Percentiles rank a stretch among this genome's conserved stretches.
phyloP scores from a whole-genome alignment of 108 stramenopile species.

The Nannochloropsis oceanica region DNA sequence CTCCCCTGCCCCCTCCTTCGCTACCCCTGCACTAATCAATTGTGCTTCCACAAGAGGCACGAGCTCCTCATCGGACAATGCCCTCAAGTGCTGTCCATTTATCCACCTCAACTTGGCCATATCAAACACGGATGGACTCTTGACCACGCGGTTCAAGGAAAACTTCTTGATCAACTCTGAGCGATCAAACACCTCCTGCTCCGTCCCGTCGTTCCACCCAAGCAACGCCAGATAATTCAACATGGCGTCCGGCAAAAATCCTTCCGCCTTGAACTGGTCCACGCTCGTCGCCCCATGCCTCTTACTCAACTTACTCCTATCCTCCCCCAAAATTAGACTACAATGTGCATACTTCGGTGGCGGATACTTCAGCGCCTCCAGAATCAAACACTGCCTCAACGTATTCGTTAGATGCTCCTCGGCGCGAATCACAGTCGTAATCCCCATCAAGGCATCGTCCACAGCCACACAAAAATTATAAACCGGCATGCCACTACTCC shows the following conservation, averaged over 20 bases:
- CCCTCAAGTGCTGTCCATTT: conserved; percentile 57
- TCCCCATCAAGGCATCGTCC: conserved; percentile 86
- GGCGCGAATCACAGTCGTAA: conserved; percentile 87
- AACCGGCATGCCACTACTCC: conserved; percentile 77
- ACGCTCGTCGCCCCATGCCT: conserved; percentile 92
- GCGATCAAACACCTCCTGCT: conserved; percentile 81
- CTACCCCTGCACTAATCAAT: conserved; percentile 1
- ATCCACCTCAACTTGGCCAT: conserved; percentile 85
- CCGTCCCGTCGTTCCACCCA: conserved; percentile 96
- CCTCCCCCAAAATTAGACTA: conserved; percentile 87
- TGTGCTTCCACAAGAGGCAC: conserved; percentile 3
- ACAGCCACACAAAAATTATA: conserved; percentile 98
- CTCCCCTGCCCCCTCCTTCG: conserved; percentile 27
- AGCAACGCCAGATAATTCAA: conserved; percentile 83
- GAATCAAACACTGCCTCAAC: conserved; percentile 62
- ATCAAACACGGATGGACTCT: conserved; percentile 85
- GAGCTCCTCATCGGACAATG: conserved; percentile 11
- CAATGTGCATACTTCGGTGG: conserved; percentile 76
- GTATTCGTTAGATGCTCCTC: conserved; percentile 97
- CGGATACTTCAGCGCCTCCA: conserved; percentile 30
- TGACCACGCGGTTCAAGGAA: conserved; percentile 73
- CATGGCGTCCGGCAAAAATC: conserved; percentile 25
- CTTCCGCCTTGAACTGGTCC: conserved; percentile 69
- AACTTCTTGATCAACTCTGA: conserved; percentile 88
- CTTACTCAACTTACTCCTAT: conserved; percentile 87